These are phyloP conservation scores for Paraglomus occultum DNA, from an alignment of 192 early-diverging fungal species.

Conservation along the genomic window DNA sequence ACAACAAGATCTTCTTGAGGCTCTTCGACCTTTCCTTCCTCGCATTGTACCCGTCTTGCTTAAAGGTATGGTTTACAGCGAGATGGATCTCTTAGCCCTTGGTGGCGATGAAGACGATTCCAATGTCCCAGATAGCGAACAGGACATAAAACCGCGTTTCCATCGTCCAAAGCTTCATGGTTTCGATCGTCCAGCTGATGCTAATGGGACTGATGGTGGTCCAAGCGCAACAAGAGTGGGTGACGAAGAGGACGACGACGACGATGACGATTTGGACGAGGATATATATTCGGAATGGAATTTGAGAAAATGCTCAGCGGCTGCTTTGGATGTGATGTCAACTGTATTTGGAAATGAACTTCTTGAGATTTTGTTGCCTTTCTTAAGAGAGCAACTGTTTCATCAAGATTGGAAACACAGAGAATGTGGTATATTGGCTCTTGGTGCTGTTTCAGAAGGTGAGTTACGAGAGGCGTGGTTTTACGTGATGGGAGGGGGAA, in stretches of 20 bases:
- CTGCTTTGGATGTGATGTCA: slow-evolving; percentile 91
- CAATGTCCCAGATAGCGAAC: slow-evolving; percentile 77
- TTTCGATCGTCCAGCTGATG: slow-evolving; percentile 53
- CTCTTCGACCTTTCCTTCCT: slow-evolving; percentile 63
- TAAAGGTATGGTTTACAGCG: slow-evolving; percentile 95
- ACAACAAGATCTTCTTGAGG: slow-evolving; percentile 75
- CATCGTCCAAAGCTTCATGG: slow-evolving; percentile 81
- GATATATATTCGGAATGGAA: slow-evolving; percentile 93
- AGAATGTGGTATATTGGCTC: slow-evolving; percentile 94
- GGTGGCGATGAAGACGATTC: slow-evolving; percentile 84
- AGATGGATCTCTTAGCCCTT: slow-evolving; percentile 80
- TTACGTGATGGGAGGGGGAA: too few species aligned
- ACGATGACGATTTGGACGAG: slow-evolving; percentile 84
- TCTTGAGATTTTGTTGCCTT: slow-evolving; percentile 81
- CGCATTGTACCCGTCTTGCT: slow-evolving; percentile 91
- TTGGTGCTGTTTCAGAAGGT: slow-evolving; percentile 97
- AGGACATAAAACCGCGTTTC: slow-evolving; percentile 96
- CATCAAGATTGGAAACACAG: slow-evolving; percentile 86
- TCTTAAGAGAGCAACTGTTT: slow-evolving; percentile 78
- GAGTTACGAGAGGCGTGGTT: not conserved
- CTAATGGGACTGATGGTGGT: slow-evolving; percentile 31
- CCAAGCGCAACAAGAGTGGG: slow-evolving; percentile 52
- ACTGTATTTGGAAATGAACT: slow-evolving; percentile 85
- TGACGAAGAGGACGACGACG: slow-evolving; percentile 82
- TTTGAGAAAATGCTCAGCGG: slow-evolving; percentile 96